These are phyloP conservation scores for Termitomyces sp. DNA, from an alignment of 768 basidiomycete genomes.

Conservation along the genomic window DNA sequence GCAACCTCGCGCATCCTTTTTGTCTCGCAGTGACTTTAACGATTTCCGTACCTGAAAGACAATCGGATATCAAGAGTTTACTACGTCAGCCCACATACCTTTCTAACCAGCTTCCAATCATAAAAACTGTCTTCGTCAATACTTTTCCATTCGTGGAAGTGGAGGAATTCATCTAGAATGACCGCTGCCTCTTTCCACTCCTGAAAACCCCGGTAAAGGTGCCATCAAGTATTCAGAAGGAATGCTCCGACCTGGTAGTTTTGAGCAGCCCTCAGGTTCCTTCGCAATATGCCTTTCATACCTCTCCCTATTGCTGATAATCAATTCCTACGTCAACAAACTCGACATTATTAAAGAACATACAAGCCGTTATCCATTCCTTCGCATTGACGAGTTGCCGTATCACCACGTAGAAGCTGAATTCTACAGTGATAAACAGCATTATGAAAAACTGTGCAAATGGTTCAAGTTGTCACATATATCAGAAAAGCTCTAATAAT, in stretches of 20 bases:
- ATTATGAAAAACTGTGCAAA: constrained; percentile 84
- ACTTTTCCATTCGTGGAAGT: constrained; percentile 89
- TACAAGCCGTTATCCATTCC: constrained; percentile 90
- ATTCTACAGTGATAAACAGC: constrained; percentile 77
- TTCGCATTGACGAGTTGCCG: constrained; percentile 92
- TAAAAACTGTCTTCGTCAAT: constrained; percentile 86
- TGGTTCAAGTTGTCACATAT: constrained; percentile 11
- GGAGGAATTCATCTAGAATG: constrained; percentile 73
- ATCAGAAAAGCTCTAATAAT: not conserved
- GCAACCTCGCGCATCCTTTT: constrained; percentile 78
- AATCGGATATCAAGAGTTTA: not conserved
- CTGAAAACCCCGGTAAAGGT: constrained; percentile 23
- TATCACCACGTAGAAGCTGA: constrained; percentile 81
- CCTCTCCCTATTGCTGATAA: constrained; percentile 63
- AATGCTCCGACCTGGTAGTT: constrained; percentile 57
- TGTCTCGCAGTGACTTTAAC: constrained; percentile 62
- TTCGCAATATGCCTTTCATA: constrained; percentile 71
- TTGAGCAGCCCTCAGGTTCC: constrained; percentile 65
- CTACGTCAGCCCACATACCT: constrained; percentile 33
- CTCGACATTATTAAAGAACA: constrained; percentile 9
- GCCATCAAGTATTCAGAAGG: not conserved
- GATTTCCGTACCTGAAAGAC: constrained; percentile 62
- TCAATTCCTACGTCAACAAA: not conserved
- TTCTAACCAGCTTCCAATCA: constrained; percentile 83
- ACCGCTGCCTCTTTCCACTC: constrained; percentile 88